Percentiles rank a stretch among this genome's conserved stretches.
phyloP scores from a whole-genome alignment of 148 eudicot species.

The Fagopyrum homotropicum region DNA sequence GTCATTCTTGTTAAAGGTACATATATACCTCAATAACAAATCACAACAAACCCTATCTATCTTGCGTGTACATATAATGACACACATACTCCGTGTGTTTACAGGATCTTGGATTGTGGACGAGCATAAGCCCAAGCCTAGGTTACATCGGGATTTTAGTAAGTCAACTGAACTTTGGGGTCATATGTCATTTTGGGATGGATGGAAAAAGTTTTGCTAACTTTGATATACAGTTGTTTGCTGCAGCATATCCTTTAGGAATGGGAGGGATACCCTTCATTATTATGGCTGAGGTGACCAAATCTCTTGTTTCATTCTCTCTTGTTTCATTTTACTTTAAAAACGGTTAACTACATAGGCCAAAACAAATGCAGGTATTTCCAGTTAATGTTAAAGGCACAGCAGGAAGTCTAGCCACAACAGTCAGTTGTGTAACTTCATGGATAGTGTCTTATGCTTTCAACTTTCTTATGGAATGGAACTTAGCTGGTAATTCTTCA shows the following conservation, averaged over 20 bases:
- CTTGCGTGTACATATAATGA: too few species aligned
- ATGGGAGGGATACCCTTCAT: conserved; percentile 30
- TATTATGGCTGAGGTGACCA: conserved; percentile 6
- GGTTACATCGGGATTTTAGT: conserved; percentile 23
- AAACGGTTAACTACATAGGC: too few species aligned
- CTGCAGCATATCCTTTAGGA: conserved; percentile 20
- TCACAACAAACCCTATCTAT: too few species aligned
- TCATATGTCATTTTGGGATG: neutral
- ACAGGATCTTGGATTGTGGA: conserved; percentile 19
- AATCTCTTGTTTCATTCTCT: too few species aligned
- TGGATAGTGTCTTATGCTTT: neutral
- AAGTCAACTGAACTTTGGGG: neutral
- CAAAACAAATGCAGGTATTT: neutral
- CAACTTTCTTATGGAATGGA: too few species aligned
- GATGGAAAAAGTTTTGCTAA: neutral
- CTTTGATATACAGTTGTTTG: conserved; percentile 12
- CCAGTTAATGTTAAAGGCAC: neutral
- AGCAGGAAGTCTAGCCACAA: neutral
- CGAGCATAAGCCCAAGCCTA: conserved; percentile 18
- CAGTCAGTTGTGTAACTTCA: neutral
- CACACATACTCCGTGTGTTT: too few species aligned
- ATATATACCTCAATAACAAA: too few species aligned
- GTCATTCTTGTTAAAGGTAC: conserved; percentile 14
- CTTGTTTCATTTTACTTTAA: too few species aligned
- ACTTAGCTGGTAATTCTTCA: too few species aligned